Evolutionary conservation across 106 monocot genomes (phyloP), one percentile per base, ranked within the genome.

Genomic region (Dendrobium catenatum): DNA sequence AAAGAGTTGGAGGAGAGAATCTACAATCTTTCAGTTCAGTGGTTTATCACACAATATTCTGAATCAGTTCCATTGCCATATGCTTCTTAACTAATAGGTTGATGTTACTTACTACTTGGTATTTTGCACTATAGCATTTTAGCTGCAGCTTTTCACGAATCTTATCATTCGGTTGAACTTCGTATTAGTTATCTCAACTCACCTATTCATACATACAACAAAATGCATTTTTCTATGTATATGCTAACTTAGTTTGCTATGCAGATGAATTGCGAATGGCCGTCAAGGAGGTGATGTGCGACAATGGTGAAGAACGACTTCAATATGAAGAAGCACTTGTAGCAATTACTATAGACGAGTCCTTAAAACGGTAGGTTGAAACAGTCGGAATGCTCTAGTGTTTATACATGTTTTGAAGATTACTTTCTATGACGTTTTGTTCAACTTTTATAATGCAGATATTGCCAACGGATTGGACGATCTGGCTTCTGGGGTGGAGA

Each of bases 401-500:
- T 7, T 59, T 16, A 6, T 77, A 1, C 17, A 22, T 84, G 67
- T 9, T 33, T 72, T 19, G 5, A 40, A 31, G 64, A 83, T 15
- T 7, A 78, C 22, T 74, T 11, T 42, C 66, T 68, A 48, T 55
- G 66, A 61, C 15, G 33, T 67, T 74, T 51, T 40, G 54, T 40
- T 19, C 4, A 6, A 73, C 22, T 68, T 51, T 76, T 76, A 42
- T 58, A 15, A 55, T 85, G 79, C 77, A 94, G 97, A 79, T 98
- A 98, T 82, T 98, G 98, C 81, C 91, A 95, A 66, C 92, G 95
- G 41, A 98, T 98, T 73, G 78, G 79, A 78, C 82, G 86, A 22
- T 78, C 98, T 79, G 89, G 93, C 80, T 98, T 98, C 78, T 95
- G 99, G 99, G 95, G 99, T 72, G 99, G 99, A 76, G 95, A 99